Evolutionary conservation across 177 flowering plant species (phyloP), one percentile per base, ranked within the genome.

Genomic region (Vitis hybrid): DNA sequence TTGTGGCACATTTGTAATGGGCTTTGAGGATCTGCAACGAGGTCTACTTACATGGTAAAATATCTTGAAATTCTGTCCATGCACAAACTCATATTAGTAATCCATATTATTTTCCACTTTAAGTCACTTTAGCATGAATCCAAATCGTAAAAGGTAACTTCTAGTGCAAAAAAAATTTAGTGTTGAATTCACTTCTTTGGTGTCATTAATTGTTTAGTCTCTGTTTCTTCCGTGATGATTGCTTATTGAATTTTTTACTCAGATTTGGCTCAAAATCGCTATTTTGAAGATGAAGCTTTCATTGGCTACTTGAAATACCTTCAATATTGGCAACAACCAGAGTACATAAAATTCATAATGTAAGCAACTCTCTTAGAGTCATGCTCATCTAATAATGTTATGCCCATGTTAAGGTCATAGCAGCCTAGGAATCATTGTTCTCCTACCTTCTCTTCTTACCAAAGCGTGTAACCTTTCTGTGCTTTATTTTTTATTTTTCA

Each of bases 231-330:
- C n/a, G 49, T 60, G 21, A 57, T 51, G 59, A n/a, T 55, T 52
- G 52, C 4, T 58, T 11, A 10, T 56, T 65, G 45, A 56, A n/a
- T 59, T 67, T 68, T 55, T 73, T 11, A 26, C 72, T 75, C 78
- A 95, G 99, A 96, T 87, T 78, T 96, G 77, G 98, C 99, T 72
- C 99, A 96, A 65, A 96, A 96, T 71, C 88, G 98, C n/a, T 95
- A 90, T 76, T 90, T 93, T 77, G 99, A 95, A 79, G 98, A 95
- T 81, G 99, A 95, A 82, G 98, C 99, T 13, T 95, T 95, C 76
- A 89, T 93, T 80, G 97, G 98, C 51, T 95, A 95, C 81, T 80
- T 95, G 84, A 92, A 91, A 56, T 95, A 95, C 78, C 91, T 95
- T 71, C 96, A 86, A 63, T 93, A 95, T 74, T 95, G 99, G 98